phyloP scores from a whole-genome alignment of 2,329 filamentous ascomycete species.

The Fusarium protoensiforme region DNA sequence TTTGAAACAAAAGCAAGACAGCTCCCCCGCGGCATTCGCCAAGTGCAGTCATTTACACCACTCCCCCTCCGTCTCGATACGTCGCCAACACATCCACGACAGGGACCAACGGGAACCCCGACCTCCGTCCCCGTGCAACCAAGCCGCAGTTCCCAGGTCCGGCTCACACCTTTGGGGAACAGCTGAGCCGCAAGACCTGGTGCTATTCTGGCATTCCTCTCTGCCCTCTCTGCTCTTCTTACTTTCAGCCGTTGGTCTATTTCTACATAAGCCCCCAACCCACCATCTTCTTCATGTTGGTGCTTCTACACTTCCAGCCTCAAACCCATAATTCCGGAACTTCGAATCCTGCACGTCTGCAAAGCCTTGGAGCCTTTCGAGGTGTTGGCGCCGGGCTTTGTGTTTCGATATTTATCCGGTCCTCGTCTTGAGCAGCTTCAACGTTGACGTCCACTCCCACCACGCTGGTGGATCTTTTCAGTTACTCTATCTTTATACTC shows the following conservation, averaged over 20 bases:
- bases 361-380: conserved; percentile 17
- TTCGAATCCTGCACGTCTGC: conserved; percentile 14
- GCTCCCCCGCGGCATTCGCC: background rate
- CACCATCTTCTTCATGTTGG: conserved; percentile 27
- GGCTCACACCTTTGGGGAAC: conserved; percentile 19
- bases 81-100: conserved; percentile 34
- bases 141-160: conserved; percentile 29
- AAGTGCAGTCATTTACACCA: conserved; percentile 21
- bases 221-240: background rate
- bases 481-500: background rate
- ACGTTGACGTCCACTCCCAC: background rate
- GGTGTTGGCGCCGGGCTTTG: background rate
- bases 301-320: conserved; percentile 22
- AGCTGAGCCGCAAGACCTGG: conserved; percentile 42
- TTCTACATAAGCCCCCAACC: conserved; percentile 43
- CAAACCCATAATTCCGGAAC: conserved; percentile 10
- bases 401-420: background rate
- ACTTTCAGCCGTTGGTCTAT: conserved; percentile 8
- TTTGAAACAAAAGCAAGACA: conserved; percentile 29
- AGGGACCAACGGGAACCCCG: conserved; percentile 30
- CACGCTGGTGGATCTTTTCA: background rate
- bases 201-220: conserved; percentile 18
- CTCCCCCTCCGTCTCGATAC: conserved; percentile 28
- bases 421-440: background rate
- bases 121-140: conserved; percentile 37